phyloP scores from a whole-genome alignment of 208 protist genomes.

The Lotmaria passim region DNA sequence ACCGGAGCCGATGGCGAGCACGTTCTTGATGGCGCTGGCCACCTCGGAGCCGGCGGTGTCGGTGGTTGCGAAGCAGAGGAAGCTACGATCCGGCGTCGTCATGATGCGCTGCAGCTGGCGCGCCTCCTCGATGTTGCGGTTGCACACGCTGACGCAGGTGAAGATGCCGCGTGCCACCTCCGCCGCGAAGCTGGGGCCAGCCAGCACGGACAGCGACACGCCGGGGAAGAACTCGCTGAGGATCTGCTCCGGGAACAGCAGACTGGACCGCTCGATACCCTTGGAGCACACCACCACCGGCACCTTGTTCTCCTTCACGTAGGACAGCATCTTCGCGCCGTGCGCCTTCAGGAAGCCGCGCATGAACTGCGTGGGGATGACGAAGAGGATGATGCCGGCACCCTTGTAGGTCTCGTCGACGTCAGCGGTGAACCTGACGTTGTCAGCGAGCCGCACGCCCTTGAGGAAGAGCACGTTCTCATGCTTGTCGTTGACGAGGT shows the following conservation, averaged over 20 bases:
- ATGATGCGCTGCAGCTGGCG: constrained; percentile 49
- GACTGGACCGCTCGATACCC: constrained; percentile 80
- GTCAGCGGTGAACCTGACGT: constrained; percentile 64
- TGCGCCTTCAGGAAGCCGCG: constrained; percentile 71
- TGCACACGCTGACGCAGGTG: constrained; percentile 39
- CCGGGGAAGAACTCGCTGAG: constrained; percentile 68
- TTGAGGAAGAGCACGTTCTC: constrained; percentile 88
- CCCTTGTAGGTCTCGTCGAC: constrained; percentile 46
- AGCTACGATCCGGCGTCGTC: constrained; percentile 61
- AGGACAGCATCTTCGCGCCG: constrained; percentile 36
- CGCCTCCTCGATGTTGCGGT: neutral
- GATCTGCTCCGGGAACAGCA: constrained; percentile 82
- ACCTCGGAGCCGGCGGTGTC: constrained; percentile 89
- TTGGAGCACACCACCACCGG: constrained; percentile 81
- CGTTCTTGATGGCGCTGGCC: constrained; percentile 89
- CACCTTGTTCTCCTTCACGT: constrained; percentile 42
- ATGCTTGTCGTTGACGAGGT: constrained; percentile 60
- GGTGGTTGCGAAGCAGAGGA: constrained; percentile 81
- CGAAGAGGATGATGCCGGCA: constrained; percentile 77
- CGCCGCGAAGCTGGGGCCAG: constrained; percentile 88
- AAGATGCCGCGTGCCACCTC: constrained; percentile 80
- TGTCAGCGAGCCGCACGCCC: constrained; percentile 55
- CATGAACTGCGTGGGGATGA: constrained; percentile 88
- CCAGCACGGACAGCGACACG: constrained; percentile 64
- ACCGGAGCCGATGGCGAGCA: constrained; percentile 86